Evolutionary conservation across 2,329 filamentous ascomycete genomes (phyloP), one percentile per base, ranked within the genome.

Genomic region (Xylaria sp.): DNA sequence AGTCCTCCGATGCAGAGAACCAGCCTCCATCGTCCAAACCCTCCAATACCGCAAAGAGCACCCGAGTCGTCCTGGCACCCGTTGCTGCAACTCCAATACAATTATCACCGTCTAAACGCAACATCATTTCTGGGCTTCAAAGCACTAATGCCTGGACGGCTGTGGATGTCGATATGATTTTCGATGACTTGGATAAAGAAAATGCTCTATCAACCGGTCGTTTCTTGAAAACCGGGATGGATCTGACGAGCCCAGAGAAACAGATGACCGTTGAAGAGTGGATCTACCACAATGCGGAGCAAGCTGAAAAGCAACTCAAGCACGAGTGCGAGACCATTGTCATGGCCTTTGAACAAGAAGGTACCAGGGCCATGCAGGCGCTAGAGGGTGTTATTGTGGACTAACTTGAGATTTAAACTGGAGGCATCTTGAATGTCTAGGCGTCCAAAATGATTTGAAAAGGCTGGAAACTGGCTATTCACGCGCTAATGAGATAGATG

Each of bases 231-330:
- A 82, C 85, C 44, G 88, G 87, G 13, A 84, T 84, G 0, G 86
- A 86, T 15, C 80, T 99, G 60, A 90, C 87, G 1, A 91, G 86
- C 60, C 87, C 89, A 0, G 96, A 98, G 81, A 94, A 91, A 82
- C 84, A 86, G 42, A 97, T 99, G 94, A 95, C 90, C 5, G 93
- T 98, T 0, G 93, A 97, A 78, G 90, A 97, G 78, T 99, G 95
- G 93, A 91, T 99, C 44, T 84, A 89, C 65, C 87, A 90, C 79
- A 94, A 96, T 72, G 96, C 96, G 0, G 86, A 86, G 67, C 84
- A 90, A 76, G 93, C 92, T 0, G 94, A 98, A 81, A 88, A 90
- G 79, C 90, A 89, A 77, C 82, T 99, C 62, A 90, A 90, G 75
- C 81, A 85, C 39, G 92, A 96, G 77, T 97, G 94, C 75, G 95